These are phyloP conservation scores for Phytophthora pisi DNA, from an alignment of 352 stramenopile species.

Conservation along the genomic window DNA sequence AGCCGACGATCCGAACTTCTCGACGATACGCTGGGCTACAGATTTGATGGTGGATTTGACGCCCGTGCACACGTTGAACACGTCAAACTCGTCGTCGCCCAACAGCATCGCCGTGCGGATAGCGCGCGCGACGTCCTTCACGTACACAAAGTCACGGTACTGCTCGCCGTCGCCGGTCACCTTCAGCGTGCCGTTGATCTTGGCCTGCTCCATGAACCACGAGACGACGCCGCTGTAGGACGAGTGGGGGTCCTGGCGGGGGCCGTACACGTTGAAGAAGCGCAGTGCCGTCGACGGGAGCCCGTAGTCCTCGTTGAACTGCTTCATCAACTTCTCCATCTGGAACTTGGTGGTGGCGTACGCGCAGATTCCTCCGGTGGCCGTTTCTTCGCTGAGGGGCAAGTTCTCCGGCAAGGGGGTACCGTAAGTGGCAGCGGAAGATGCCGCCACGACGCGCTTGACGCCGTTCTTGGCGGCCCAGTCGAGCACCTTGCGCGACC, in stretches of 20 bases:
- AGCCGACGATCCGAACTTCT: constrained; percentile 70
- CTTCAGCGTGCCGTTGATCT: constrained; percentile 83
- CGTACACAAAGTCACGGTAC: constrained; percentile 87
- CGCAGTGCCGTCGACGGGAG: constrained; percentile 79
- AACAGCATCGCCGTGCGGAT: constrained; percentile 83
- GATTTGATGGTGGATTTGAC: constrained; percentile 72
- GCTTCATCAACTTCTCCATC: constrained; percentile 82
- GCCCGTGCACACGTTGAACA: constrained; percentile 88
- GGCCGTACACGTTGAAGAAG: constrained; percentile 89
- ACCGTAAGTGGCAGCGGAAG: constrained; percentile 80
- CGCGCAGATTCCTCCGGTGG: constrained; percentile 78
- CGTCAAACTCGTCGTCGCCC: constrained; percentile 69
- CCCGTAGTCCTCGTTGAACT: constrained; percentile 71
- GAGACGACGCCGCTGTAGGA: constrained; percentile 86
- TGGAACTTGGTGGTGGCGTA: constrained; percentile 88
- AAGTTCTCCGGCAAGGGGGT: constrained; percentile 67
- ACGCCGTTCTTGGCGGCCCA: constrained; percentile 77
- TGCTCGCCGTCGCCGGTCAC: constrained; percentile 79
- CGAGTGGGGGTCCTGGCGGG: constrained; percentile 81
- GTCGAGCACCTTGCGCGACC: constrained; percentile 81
- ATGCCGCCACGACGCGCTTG: constrained; percentile 82
- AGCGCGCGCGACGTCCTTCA: constrained; percentile 84
- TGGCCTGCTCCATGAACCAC: constrained; percentile 89
- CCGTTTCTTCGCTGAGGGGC: constrained; percentile 71
- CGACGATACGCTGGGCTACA: constrained; percentile 68